Evolutionary conservation across 768 basidiomycete species (phyloP), one percentile per base, ranked within the genome.

Genomic region (Termitomyces sp.): DNA sequence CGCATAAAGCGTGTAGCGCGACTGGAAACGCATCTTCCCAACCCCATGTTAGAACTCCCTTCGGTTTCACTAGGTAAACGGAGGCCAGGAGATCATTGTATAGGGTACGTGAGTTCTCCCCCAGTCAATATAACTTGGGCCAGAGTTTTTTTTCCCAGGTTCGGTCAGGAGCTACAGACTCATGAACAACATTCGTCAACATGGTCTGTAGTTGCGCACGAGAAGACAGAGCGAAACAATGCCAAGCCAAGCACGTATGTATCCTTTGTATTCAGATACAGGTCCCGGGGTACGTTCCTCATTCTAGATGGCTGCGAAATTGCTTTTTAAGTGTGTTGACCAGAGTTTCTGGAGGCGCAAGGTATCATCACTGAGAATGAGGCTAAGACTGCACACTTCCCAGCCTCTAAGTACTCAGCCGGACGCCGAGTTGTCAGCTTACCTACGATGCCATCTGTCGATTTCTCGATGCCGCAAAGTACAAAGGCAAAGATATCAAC

Each of bases 241-340:
- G 30, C 40, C 23, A 71, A 70, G 58, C 74, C 79, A 5, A 70
- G 69, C 41, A 81, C 85, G n/a, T 82, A 79, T 56, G 84, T 88
- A 28, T 82, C 84, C 16, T 90, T 90, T 66, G 74, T 82, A 3
- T 91, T 89, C 67, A 77, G 84, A 43, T 90, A 90, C 68, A 74
- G 85, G 28, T 74, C 82, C 40, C 72, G 70, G 57, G 83, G 87
- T 85, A 60, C 46, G 73, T 67, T 35, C 35, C 26, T 33, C 32
- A 7, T 56, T 40, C 28, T 50, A 49, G 8, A 50, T 43, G 12
- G 8, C 35, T 9, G n/a, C 20, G 38, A 12, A 5, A n/a, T 41
- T 51, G 56, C 26, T 36, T 32, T 20, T 20, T 23, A 16, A 46
- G 47, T 40, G 40, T 38, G 5, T n/a, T 20, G 55, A 50, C 33